phyloP scores from a whole-genome alignment of 2,329 filamentous ascomycete genomes.

The Beauveria pseudobassiana region DNA sequence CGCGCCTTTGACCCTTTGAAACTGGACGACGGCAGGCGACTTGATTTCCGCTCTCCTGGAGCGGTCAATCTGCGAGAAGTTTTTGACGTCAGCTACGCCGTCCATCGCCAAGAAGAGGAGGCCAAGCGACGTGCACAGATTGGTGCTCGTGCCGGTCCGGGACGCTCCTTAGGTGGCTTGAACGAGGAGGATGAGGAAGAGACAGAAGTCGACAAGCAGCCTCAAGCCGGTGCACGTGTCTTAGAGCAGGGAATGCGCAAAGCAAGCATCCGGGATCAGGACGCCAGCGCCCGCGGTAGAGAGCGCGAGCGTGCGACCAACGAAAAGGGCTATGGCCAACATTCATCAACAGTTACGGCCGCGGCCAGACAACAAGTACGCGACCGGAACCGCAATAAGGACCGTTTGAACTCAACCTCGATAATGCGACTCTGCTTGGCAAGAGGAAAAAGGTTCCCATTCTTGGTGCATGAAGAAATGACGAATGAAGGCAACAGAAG shows the following conservation, averaged over 20 bases:
- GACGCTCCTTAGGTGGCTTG: conserved; percentile 50
- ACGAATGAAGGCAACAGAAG: background rate
- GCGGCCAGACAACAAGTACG: conserved; percentile 75
- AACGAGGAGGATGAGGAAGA: conserved; percentile 61
- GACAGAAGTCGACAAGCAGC: conserved; percentile 56
- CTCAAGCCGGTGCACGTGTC: conserved; percentile 49
- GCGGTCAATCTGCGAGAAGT: conserved; percentile 94
- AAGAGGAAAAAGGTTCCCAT: conserved; percentile 52
- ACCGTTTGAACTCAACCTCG: conserved; percentile 84
- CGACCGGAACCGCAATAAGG: conserved; percentile 60
- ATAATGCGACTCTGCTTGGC: conserved; percentile 83
- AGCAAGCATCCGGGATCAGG: conserved; percentile 59
- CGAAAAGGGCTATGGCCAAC: conserved; percentile 76
- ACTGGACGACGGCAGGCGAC: conserved; percentile 58
- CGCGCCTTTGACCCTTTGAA: conserved; percentile 51
- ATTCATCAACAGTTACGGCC: conserved; percentile 74
- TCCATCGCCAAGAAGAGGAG: conserved; percentile 94
- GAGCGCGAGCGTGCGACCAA: conserved; percentile 15
- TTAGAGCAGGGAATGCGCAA: conserved; percentile 85
- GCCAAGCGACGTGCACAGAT: conserved; percentile 84
- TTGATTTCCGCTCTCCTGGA: conserved; percentile 92
- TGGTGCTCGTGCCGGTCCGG: conserved; percentile 60
- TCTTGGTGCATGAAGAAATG: conserved; percentile 28
- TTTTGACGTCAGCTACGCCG: conserved; percentile 96
- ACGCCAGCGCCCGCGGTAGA: conserved; percentile 23